Base-by-base conservation (phyloP, 2,329 filamentous ascomycete genomes). In the Coniochaeta sp. region DNA sequence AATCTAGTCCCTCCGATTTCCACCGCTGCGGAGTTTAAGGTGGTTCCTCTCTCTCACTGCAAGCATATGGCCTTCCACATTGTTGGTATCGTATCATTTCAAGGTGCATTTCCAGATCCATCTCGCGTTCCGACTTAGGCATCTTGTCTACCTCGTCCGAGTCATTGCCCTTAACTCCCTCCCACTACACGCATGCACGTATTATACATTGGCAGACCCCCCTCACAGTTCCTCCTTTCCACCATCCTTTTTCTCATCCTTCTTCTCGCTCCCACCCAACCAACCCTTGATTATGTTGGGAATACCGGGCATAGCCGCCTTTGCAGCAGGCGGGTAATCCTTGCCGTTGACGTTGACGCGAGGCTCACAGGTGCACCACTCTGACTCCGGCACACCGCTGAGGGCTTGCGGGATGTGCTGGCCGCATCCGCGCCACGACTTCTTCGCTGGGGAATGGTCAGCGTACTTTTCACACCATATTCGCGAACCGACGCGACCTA, bases 361-460 rank as follows among this genome's bases (percentile, higher is more conserved):
- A 34, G 79, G 78, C 60, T 72, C 68, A 69, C 79, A 81, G 9
- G 73, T 75, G 69, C 79, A 81, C 78, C 78, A 79, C 52, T 80
- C 67, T 14, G 73, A 69, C 67, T 80, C 74, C 32, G 77, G 71
- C 4, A 81, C 70, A 60, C 73, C 72, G 34, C 70, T 64, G 52
- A 81, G 73, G n/a, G 77, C 79, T 16, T 72, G 67, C 9, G 76
- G 71, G 61, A 81, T 74, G 65, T 81, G 79, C 59, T 63, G 72
- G 57, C 79, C 79, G 70, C 79, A 81, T 62, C 79, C 79, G 62
- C 77, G 75, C 79, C 79, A 81, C 28, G 78, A 68, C 65, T 76
- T 73, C 68, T 79, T 80, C 30, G 75, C 79, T 81, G 60, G 38
- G 32, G 17, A 55, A 55, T 55, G 16, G 54, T 55, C 54, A 55